Evolutionary conservation across 2,329 filamentous ascomycete species (phyloP).

Genomic region (Chaetomiaceae sp.): DNA sequence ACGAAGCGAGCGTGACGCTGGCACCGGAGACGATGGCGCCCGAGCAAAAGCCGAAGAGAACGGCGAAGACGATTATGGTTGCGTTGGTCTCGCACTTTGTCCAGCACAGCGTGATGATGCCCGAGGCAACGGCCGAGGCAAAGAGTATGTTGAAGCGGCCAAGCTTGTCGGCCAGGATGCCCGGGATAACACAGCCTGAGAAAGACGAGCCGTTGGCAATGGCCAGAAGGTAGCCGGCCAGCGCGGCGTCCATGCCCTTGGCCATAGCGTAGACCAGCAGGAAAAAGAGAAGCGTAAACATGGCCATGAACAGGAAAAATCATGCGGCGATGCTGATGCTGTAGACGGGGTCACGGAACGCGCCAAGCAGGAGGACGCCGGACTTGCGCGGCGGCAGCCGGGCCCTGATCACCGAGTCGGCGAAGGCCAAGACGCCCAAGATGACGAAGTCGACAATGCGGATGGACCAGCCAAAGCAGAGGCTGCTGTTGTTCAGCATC

Average conservation of each 20-base stretch:
- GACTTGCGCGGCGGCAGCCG: background rate
- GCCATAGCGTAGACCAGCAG: too few relatives aligned
- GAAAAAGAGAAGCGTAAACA: too few relatives aligned
- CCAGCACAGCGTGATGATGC: constrained; percentile 37
- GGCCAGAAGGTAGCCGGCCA: too few relatives aligned
- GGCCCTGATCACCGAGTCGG: background rate
- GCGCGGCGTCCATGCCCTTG: too few relatives aligned
- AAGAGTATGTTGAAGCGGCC: constrained; percentile 40
- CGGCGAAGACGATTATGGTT: constrained; percentile 34
- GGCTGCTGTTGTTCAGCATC: constrained; percentile 31
- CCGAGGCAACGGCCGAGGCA: constrained; percentile 38
- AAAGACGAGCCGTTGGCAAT: too few relatives aligned
- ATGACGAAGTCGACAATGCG: constrained; percentile 35
- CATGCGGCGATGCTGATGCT: background rate
- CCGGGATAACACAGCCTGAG: too few relatives aligned
- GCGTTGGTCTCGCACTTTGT: constrained; percentile 29
- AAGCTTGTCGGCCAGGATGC: constrained; percentile 33
- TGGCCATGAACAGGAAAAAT: constrained; percentile 25
- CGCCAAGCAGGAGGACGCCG: background rate
- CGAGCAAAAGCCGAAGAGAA: constrained; percentile 38
- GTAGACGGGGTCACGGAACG: background rate
- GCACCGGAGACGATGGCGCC: constrained; percentile 37
- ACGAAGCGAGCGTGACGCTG: constrained; percentile 36
- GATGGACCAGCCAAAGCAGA: constrained; percentile 38
- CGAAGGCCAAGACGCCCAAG: constrained; percentile 20